Evolutionary conservation across 2,329 filamentous ascomycete genomes (phyloP).

Genomic region (Hypoxylon sp.): DNA sequence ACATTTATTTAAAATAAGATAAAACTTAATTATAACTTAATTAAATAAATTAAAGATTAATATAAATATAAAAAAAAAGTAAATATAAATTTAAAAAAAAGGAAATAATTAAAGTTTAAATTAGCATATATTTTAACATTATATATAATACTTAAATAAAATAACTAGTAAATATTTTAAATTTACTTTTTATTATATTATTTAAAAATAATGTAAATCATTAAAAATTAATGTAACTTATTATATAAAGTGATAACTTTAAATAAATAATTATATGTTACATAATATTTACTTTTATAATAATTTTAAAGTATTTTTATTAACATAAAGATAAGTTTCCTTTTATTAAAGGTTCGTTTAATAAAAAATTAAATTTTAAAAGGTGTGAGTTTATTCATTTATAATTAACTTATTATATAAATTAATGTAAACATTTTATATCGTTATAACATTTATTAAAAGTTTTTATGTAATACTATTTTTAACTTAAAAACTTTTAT

Average conservation of each 20-base stretch:
- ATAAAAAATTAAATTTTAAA: background rate
- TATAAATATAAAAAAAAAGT: slow-evolving; percentile 1
- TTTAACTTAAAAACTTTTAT: background rate
- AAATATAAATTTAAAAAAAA: slow-evolving; percentile 1
- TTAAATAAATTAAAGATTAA: too few species aligned
- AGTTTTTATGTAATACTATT: background rate
- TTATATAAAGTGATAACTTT: background rate
- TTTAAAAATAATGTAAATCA: background rate
- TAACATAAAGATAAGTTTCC: background rate
- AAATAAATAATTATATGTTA: slow-evolving; percentile 6
- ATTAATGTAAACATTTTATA: background rate
- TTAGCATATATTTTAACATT: slow-evolving; percentile 2
- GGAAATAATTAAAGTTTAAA: background rate
- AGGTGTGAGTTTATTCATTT: background rate
- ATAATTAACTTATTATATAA: background rate
- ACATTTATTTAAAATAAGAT: slow-evolving; percentile 1
- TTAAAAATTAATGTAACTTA: background rate
- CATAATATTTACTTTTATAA: slow-evolving; percentile 1
- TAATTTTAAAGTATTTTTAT: background rate
- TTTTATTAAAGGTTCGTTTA: background rate
- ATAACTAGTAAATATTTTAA: background rate
- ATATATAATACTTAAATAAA: background rate
- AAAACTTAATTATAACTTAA: background rate
- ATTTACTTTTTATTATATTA: background rate
- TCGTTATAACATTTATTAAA: background rate